Percentiles rank a stretch among this genome's conserved stretches.
Evolutionary conservation across 106 monocot species (phyloP).

Genomic region (Posidonia australis): DNA sequence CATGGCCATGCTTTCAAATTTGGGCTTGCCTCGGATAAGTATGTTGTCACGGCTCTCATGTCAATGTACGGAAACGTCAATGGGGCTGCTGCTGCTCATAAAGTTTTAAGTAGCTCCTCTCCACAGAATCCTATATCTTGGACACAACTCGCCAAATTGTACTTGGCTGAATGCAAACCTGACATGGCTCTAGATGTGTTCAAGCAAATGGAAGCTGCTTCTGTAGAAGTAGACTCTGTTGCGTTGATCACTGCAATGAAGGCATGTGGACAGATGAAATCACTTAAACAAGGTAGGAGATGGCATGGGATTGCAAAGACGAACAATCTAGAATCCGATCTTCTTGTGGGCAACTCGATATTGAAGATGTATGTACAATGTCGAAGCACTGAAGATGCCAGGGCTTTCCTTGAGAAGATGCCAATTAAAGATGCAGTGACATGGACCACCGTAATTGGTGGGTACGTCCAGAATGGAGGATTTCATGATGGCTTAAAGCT

Average conservation of each 20-base stretch:
- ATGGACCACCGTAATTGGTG: constrained; percentile 35
- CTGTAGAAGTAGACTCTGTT: constrained; percentile 14
- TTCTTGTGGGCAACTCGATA: constrained; percentile 31
- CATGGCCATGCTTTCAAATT: constrained; percentile 42
- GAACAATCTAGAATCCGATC: constrained; percentile 17
- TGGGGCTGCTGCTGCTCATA: constrained; percentile 6
- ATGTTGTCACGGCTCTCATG: constrained; percentile 31
- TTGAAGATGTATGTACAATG: constrained; percentile 37
- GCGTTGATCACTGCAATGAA: constrained; percentile 21
- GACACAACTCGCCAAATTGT: constrained; percentile 26
- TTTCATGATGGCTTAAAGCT: constrained; percentile 44
- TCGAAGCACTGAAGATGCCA: constrained; percentile 13
- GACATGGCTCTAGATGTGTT: constrained; percentile 27
- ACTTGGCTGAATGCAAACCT: constrained; percentile 17
- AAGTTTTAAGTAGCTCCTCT: constrained; percentile 12
- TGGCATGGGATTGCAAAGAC: constrained; percentile 24
- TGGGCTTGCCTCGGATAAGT: constrained; percentile 21
- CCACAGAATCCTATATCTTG: constrained; percentile 14
- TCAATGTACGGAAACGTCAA: constrained; percentile 14
- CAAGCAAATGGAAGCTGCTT: constrained; percentile 16
- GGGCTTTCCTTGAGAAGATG: constrained; percentile 24
- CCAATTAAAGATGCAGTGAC: constrained; percentile 11
- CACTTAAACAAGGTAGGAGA: constrained; percentile 10
- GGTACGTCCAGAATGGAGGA: constrained; percentile 20
- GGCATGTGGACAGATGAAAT: constrained; percentile 25